Evolutionary conservation across 2,329 filamentous ascomycete genomes (phyloP), one percentile per base, ranked within the genome.

Genomic region (Pyrenophora tritici-repentis): DNA sequence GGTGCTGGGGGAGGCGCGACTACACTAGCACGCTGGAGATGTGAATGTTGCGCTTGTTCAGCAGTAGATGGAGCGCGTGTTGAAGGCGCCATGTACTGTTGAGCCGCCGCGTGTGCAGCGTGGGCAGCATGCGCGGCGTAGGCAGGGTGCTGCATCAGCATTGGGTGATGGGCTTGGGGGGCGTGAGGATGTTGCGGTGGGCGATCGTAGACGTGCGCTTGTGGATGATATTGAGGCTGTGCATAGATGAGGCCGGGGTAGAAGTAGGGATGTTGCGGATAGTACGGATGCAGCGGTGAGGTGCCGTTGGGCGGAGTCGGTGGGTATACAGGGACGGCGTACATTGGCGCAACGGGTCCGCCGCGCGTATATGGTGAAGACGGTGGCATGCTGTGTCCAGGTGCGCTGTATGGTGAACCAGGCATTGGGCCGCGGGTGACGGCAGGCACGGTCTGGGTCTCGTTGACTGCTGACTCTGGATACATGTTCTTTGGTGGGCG

Each of bases 401-500:
- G 50, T 22, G 81, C 76, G 6, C 80, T 75, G 67, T 83, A 85
- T 13, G 81, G 79, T 8, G 82, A 83, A 17, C 79, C 79, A 26
- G 78, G 75, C 82, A 86, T 86, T 5, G 84, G 91, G 0, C 88
- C 84, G 59, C 91, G 84, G 10, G 91, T 93, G 33, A 95, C 84
- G 2, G 90, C 87, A 10, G 92, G 90, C 12, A 91, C 86, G 51
- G 87, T 88, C 70, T 88, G 88, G 56, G 87, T 82, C 67, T 97
- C 93, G 68, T 91, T 90, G 62, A 97, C 86, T 38, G 91, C 96
- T 1, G 93, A 96, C 74, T 99, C 94, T 0, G 94, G 94, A 72
- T 99, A 99, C 85, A 97, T 91, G 70, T 92, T 93, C 80, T 96
- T 97, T 38, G 87, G 83, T 0, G 93, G 93, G 2, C 90, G 81